Percentiles rank a stretch among this genome's conserved stretches.
These are phyloP conservation scores for Serendipita sp. DNA, from an alignment of 768 basidiomycete species.

Conservation along the genomic window DNA sequence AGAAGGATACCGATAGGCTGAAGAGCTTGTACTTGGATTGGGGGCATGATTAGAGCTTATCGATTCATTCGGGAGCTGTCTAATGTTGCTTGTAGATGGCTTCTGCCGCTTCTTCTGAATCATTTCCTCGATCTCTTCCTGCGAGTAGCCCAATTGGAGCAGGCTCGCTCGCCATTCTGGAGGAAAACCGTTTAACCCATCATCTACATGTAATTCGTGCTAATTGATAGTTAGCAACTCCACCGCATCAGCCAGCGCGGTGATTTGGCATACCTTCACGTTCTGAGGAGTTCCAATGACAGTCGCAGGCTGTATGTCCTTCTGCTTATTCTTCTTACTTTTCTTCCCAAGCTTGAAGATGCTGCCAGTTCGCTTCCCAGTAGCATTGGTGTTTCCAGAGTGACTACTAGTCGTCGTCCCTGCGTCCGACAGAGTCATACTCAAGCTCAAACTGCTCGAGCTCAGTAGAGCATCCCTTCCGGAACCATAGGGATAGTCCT, in stretches of 20 bases:
- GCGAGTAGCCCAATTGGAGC: neutral
- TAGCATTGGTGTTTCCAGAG: neutral
- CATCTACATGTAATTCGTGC: slow-evolving; percentile 2
- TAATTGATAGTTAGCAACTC: neutral
- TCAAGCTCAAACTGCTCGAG: neutral
- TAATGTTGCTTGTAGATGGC: neutral
- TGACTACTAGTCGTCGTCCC: neutral
- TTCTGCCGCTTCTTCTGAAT: neutral
- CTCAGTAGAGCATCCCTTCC: neutral
- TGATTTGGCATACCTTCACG: neutral
- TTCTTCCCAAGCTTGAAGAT: neutral
- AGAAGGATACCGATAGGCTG: slow-evolving; percentile 1
- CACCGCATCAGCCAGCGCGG: too few species aligned
- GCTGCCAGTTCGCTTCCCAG: neutral
- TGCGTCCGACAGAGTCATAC: slow-evolving; percentile 2
- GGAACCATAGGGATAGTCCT: neutral
- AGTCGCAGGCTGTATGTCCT: neutral
- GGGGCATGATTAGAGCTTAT: neutral
- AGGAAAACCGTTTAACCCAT: neutral
- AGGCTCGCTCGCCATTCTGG: slow-evolving; percentile 2
- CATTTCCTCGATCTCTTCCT: neutral
- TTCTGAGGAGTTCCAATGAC: neutral
- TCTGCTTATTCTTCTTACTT: slow-evolving; percentile 6
- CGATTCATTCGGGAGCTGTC: neutral
- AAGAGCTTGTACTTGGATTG: neutral